Base-by-base conservation (phyloP, 2,329 filamentous ascomycete species). In the Xenosphaeropsis pyriputrescens region DNA sequence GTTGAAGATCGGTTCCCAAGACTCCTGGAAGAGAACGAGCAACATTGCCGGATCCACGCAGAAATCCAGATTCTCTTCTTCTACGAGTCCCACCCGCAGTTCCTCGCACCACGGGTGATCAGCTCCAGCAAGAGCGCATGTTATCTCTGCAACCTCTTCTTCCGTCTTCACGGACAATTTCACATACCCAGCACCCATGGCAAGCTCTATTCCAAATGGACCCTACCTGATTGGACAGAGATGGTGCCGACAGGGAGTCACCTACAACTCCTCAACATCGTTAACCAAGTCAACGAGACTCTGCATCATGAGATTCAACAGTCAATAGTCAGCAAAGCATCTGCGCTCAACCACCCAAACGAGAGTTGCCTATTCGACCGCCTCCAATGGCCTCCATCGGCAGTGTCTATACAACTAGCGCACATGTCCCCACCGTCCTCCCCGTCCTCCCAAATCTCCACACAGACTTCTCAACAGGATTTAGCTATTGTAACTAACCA, bases 51-150 rank as follows among this genome's bases (percentile, higher is more conserved):
- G 9, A 51, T 68, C 19, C 65, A 69, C 41, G 64, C 64, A 6
- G 64, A 69, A 45, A 57, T 69, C 26, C 64, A 68, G 41, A 54
- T 69, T 13, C 38, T 66, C 11, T 57, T 55, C 32, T 53, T 61
- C 41, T 63, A 57, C 38, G 57, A 64, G 30, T 39, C 50, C 2
- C 41, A 51, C 13, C 33, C 46, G 2, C 14, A 39, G 0, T 35
- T 39, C 0, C 41, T 47, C 9, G 50, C 45, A 19, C 61, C 62
- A 5, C 55, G 62, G n/a, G 57, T 65, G 2, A 58, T 69, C 6
- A 57, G 58, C 35, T 64, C 64, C 3, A 62, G 57, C 51, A 69
- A 69, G 39, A 57, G 63, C 35, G 59, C 65, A 1, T 70, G 65
- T 43, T 68, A 60, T 44, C 56, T 68, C 0, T 70, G 64, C 47